Percentiles rank a stretch among this genome's conserved stretches.
Conservation (phyloP, 345 rosid species). For the Boechera divaricarpa region DNA sequence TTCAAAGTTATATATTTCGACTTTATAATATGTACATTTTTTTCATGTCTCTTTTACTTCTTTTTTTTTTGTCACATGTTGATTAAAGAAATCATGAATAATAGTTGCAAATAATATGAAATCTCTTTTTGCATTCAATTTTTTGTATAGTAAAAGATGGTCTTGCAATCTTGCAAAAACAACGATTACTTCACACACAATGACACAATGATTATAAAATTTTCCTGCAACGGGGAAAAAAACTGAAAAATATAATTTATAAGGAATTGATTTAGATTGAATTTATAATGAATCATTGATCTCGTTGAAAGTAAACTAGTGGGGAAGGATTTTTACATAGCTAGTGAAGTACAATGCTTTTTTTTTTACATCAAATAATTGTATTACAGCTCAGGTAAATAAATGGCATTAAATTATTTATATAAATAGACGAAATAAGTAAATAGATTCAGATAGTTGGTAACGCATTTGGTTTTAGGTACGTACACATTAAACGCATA, state of each 20-base stretch:
- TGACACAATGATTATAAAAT: too few relatives aligned
- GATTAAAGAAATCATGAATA: not conserved
- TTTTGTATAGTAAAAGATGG: not conserved
- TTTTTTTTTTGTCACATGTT: not conserved
- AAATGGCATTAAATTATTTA: slow-evolving; percentile 19
- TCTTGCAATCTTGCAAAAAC: too few relatives aligned
- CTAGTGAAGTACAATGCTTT: slow-evolving; percentile 7
- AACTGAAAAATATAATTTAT: not conserved
- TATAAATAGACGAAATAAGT: not conserved
- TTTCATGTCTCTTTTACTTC: not conserved
- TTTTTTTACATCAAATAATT: not conserved
- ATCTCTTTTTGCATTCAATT: not conserved
- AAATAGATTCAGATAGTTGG: slow-evolving; percentile 34
- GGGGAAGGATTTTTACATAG: not conserved
- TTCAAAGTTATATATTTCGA: not conserved
- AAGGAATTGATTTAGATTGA: not conserved
- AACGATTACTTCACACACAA: not conserved
- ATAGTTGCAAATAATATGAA: not conserved
- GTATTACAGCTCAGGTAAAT: slow-evolving; percentile 35
- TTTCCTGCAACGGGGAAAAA: not conserved
- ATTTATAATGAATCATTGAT: not conserved
- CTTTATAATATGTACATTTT: not conserved
- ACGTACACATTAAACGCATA: slow-evolving; percentile 28
- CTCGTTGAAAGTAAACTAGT: not conserved
- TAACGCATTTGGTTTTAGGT: slow-evolving; percentile 40